Conservation (phyloP, 352 stramenopile genomes). For the Phytophthora pseudosyringae region DNA sequence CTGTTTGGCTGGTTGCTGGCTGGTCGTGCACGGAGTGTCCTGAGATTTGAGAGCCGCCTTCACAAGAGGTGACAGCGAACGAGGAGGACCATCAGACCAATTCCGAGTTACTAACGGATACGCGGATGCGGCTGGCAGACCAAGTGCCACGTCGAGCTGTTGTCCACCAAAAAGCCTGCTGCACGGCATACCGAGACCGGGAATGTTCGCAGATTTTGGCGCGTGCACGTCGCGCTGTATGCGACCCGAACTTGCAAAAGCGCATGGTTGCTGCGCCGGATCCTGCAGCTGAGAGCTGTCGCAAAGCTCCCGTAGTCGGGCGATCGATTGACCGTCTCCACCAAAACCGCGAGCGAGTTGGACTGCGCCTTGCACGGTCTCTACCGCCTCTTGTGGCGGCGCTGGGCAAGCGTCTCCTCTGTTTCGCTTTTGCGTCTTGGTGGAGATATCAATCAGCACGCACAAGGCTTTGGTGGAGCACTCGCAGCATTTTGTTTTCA, state of each 20-base stretch:
- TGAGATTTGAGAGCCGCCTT: constrained; percentile 8
- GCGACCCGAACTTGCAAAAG: constrained; percentile 1
- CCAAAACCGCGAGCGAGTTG: constrained; percentile 25
- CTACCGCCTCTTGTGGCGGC: constrained; percentile 19
- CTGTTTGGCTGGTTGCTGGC: constrained; percentile 15
- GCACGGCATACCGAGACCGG: constrained; percentile 3
- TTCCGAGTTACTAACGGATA: constrained; percentile 35
- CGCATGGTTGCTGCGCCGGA: background rate
- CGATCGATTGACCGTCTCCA: constrained; percentile 33
- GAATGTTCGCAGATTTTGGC: constrained; percentile 32
- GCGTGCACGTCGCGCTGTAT: background rate
- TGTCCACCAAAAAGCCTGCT: constrained; percentile 21
- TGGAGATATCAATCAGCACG: constrained; percentile 22
- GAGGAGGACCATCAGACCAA: background rate
- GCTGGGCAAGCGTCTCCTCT: constrained; percentile 12
- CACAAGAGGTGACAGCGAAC: background rate
- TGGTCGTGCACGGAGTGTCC: constrained; percentile 3
- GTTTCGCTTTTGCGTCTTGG: constrained; percentile 38
- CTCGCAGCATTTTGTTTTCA: constrained; percentile 10
- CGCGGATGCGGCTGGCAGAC: constrained; percentile 25
- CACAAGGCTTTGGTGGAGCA: constrained; percentile 27
- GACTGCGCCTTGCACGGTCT: constrained; percentile 23
- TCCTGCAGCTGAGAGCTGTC: constrained; percentile 20
- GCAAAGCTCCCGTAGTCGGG: constrained; percentile 10
- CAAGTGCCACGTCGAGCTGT: constrained; percentile 20